Evolutionary conservation across 768 basidiomycete genomes (phyloP).

Genomic region (Tremella fuciformis): DNA sequence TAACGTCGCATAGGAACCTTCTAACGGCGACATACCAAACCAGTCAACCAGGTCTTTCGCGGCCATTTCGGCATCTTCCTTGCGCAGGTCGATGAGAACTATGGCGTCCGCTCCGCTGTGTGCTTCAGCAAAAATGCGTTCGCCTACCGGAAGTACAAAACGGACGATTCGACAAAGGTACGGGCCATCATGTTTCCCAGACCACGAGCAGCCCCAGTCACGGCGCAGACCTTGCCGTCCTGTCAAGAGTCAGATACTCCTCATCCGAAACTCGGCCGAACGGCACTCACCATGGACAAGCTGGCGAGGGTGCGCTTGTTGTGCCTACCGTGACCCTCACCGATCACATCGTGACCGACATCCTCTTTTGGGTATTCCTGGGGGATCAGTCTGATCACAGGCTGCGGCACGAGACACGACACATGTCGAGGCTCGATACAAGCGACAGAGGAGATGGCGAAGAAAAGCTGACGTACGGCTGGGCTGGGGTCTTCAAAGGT

Average conservation of each 20-base stretch:
- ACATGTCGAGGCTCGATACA: not conserved
- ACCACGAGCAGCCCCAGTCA: slow-evolving; percentile 90
- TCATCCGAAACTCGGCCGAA: not conserved
- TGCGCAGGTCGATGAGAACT: slow-evolving; percentile 77
- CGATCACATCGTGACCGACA: slow-evolving; percentile 46
- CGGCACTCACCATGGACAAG: slow-evolving; percentile 62
- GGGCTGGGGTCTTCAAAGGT: slow-evolving; percentile 19
- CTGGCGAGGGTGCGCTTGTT: slow-evolving; percentile 60
- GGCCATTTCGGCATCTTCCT: slow-evolving; percentile 64
- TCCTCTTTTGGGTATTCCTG: slow-evolving; percentile 13
- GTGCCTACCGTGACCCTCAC: slow-evolving; percentile 51
- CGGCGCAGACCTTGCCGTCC: slow-evolving; percentile 69
- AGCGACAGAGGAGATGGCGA: not conserved
- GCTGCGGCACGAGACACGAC: not conserved
- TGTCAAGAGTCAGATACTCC: not conserved
- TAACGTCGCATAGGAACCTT: no score
- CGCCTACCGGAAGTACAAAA: slow-evolving; percentile 7
- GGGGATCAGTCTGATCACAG: not conserved
- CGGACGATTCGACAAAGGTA: slow-evolving; percentile 81
- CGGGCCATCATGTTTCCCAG: slow-evolving; percentile 86
- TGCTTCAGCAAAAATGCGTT: slow-evolving; percentile 1
- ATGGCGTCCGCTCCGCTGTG: slow-evolving; percentile 73
- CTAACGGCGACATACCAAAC: slow-evolving; percentile 54
- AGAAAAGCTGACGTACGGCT: slow-evolving; percentile 2
- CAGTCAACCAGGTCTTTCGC: slow-evolving; percentile 65